Evolutionary conservation across 2,329 filamentous ascomycete species (phyloP).

Genomic region (Dactylellina drechsleri): DNA sequence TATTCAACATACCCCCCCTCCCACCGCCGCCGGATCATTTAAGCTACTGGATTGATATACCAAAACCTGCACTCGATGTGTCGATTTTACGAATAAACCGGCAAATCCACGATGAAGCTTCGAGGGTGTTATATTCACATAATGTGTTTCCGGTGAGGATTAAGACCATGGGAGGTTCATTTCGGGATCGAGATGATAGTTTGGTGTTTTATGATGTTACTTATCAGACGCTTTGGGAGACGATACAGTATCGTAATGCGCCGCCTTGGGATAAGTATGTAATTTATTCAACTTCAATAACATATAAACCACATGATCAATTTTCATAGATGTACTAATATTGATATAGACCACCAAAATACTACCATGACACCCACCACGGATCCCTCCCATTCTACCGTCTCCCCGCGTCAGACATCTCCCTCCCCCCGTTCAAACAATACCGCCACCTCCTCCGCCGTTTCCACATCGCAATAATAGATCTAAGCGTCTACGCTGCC

Average conservation of each 20-base stretch:
- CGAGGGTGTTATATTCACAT: slow-evolving; percentile 1
- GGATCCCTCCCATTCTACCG: neutral
- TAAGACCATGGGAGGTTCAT: neutral
- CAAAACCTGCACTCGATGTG: neutral
- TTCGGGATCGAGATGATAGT: no score
- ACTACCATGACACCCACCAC: neutral
- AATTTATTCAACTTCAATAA: no score
- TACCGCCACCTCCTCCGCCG: neutral
- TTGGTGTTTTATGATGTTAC: neutral
- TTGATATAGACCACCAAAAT: neutral
- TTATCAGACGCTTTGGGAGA: slow-evolving; percentile 17
- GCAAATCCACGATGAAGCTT: slow-evolving; percentile 23
- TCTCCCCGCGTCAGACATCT: neutral
- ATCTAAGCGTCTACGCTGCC: neutral
- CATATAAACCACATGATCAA: no score
- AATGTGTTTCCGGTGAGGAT: slow-evolving; percentile 2
- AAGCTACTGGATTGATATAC: neutral
- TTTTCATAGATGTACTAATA: neutral
- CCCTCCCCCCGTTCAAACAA: neutral
- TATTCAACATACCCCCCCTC: slow-evolving; percentile 7
- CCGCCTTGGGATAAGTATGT: no score
- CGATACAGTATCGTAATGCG: neutral
- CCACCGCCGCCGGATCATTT: neutral
- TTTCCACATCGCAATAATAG: neutral
- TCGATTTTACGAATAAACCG: slow-evolving; percentile 4